These are phyloP conservation scores for Alectoria sarmentosa DNA, from an alignment of 495 filamentous ascomycete genomes.

Conservation along the genomic window DNA sequence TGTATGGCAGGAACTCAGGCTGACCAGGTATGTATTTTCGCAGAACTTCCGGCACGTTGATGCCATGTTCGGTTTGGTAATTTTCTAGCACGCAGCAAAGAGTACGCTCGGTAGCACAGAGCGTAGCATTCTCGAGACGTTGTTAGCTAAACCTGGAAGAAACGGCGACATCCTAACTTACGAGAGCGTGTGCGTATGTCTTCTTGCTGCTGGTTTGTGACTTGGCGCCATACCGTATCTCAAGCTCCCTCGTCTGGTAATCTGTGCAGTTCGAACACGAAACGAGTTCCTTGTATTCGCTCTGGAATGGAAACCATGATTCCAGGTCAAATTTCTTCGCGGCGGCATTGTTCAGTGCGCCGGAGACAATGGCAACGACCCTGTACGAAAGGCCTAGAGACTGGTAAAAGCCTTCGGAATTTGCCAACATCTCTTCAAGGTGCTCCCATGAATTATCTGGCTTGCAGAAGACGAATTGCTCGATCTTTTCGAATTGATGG, in stretches of 20 bases:
- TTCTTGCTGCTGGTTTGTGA: slow-evolving; percentile 73
- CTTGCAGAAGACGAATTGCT: slow-evolving; percentile 91
- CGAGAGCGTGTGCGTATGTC: slow-evolving; percentile 84
- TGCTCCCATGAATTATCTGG: slow-evolving; percentile 92
- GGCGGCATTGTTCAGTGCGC: slow-evolving; percentile 89
- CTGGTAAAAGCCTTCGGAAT: slow-evolving; percentile 90
- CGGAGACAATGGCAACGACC: slow-evolving; percentile 87
- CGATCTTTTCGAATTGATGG: slow-evolving; percentile 97
- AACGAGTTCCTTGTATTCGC: slow-evolving; percentile 96
- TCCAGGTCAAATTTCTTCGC: slow-evolving; percentile 95
- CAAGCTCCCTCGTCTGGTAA: slow-evolving; percentile 83
- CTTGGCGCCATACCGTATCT: slow-evolving; percentile 79
- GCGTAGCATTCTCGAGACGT: slow-evolving; percentile 59
- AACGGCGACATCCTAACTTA: not conserved
- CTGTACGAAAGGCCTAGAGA: slow-evolving; percentile 83
- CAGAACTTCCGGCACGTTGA: slow-evolving; percentile 78
- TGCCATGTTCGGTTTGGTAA: slow-evolving; percentile 86
- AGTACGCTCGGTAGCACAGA: slow-evolving; percentile 89
- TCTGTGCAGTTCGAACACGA: slow-evolving; percentile 95
- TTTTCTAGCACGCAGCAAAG: slow-evolving; percentile 95
- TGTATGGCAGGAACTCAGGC: slow-evolving; percentile 80
- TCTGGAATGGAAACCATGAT: slow-evolving; percentile 94
- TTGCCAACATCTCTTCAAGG: slow-evolving; percentile 86
- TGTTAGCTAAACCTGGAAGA: not conserved
- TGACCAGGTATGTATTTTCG: slow-evolving; percentile 88